phyloP scores from a whole-genome alignment of 805 yeast species.

The Blastobotrys chiropterorum region DNA sequence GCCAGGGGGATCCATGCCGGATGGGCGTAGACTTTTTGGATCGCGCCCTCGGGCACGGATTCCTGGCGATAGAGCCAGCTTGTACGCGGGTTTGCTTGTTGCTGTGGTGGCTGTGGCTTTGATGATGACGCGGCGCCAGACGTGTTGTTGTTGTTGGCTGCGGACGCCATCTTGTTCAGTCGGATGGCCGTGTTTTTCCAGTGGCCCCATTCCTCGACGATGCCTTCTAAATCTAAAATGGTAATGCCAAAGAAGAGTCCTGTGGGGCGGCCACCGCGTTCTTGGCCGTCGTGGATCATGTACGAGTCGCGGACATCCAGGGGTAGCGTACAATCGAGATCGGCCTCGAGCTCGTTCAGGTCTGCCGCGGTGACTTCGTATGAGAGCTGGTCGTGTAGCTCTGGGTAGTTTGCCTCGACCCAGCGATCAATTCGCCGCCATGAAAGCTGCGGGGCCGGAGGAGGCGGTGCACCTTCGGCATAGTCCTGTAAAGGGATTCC shows the following conservation, averaged over 20 bases:
- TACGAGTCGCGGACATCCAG: constrained; percentile 74
- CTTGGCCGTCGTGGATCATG: constrained; percentile 88
- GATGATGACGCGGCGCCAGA: constrained; percentile 3
- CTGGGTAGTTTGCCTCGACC: constrained; percentile 74
- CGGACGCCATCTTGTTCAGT: constrained; percentile 19
- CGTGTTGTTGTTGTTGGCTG: constrained; percentile 11
- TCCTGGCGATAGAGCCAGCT: constrained; percentile 43
- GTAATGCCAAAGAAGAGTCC: constrained; percentile 79
- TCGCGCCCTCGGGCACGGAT: constrained; percentile 70
- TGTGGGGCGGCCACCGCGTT: constrained; percentile 62
- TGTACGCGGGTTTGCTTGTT: constrained; percentile 21
- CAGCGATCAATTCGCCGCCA: constrained; percentile 89
- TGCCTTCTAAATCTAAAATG: constrained; percentile 72
- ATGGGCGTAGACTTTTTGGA: constrained; percentile 78
- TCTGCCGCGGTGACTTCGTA: constrained; percentile 78
- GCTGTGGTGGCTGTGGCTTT: constrained; percentile 21
- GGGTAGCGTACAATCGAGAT: constrained; percentile 69
- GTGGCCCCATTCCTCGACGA: constrained; percentile 70
- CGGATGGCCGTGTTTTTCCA: constrained; percentile 56
- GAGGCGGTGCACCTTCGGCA: constrained; percentile 53
- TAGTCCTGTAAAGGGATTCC: constrained; percentile 34
- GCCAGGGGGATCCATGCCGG: constrained; percentile 88
- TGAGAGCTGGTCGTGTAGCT: constrained; percentile 69
- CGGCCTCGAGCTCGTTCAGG: constrained; percentile 75
- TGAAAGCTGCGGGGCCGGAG: constrained; percentile 62